Evolutionary conservation across 1,284 basidiomycete genomes (phyloP).

Genomic region (Wallemia ichthyophaga): DNA sequence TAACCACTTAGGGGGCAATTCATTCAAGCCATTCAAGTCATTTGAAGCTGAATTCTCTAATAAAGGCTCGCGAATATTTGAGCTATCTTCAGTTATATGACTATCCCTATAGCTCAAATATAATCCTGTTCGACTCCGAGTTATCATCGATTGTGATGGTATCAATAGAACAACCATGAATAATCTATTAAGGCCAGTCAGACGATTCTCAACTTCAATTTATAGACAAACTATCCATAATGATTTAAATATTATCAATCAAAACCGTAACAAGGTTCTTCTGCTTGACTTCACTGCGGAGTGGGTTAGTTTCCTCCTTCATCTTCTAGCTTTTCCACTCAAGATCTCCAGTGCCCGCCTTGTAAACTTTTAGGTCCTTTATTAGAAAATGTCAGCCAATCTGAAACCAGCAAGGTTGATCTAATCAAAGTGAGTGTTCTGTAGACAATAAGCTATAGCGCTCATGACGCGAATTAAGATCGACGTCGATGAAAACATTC

Average conservation of each 20-base stretch:
- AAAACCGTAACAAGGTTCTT: background rate
- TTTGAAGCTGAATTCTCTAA: too few species aligned
- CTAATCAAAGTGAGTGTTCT: background rate
- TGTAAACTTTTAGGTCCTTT: background rate
- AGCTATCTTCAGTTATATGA: background rate
- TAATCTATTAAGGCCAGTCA: background rate
- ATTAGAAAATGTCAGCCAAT: background rate
- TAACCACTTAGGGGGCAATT: background rate
- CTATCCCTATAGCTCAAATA: background rate
- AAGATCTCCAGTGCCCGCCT: background rate
- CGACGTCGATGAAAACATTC: conserved; percentile 12
- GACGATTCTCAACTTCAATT: background rate
- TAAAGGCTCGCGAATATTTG: too few species aligned
- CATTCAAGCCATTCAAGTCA: background rate
- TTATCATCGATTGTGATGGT: background rate
- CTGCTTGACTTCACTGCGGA: background rate
- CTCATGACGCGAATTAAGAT: too few species aligned
- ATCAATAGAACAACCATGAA: background rate
- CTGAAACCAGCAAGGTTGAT: background rate
- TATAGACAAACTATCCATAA: background rate
- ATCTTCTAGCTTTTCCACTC: too few species aligned
- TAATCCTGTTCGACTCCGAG: background rate
- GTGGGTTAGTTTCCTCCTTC: too few species aligned
- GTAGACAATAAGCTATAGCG: too few species aligned
- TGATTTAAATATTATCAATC: background rate